Percentiles rank a stretch among this genome's conserved stretches.
Conservation (phyloP, 2,329 filamentous ascomycete genomes). For the Arthrobotrys pseudoclavata region DNA sequence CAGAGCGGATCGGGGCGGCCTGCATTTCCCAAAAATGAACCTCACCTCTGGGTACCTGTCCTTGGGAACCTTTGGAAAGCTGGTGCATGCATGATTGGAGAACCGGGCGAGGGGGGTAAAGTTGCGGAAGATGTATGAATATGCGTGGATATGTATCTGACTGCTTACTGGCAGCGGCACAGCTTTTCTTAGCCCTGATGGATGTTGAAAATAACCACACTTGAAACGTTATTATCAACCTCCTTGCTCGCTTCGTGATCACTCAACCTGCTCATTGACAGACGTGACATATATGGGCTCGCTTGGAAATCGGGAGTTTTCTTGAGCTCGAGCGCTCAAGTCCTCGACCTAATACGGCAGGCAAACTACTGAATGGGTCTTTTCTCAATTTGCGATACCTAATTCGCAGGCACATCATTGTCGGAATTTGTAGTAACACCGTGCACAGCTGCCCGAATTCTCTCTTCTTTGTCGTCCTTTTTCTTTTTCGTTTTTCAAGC, state of each 20-base stretch:
- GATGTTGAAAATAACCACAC: conserved; percentile 52
- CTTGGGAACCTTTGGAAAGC: conserved; percentile 53
- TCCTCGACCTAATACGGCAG: conserved; percentile 52
- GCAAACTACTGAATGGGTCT: conserved; percentile 23
- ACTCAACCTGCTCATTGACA: conserved; percentile 43
- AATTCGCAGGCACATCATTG: conserved; percentile 11
- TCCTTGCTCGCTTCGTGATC: conserved; percentile 54
- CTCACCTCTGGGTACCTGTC: conserved; percentile 57
- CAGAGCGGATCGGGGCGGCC: conserved; percentile 59
- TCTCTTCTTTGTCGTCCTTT: background rate
- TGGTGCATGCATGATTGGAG: conserved; percentile 49
- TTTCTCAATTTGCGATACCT: conserved; percentile 49
- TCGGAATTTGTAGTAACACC: conserved; percentile 47
- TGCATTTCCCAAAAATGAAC: conserved; percentile 60
- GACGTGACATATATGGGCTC: conserved; percentile 24
- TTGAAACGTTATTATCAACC: conserved; percentile 56
- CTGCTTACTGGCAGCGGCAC: conserved; percentile 50
- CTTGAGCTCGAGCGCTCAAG: conserved; percentile 39
- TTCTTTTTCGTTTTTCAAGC: background rate
- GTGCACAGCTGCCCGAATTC: conserved; percentile 43
- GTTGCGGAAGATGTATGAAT: conserved; percentile 13
- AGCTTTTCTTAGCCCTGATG: conserved; percentile 49
- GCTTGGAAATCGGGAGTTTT: conserved; percentile 25
- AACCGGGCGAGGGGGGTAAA: conserved; percentile 41
- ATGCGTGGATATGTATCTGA: conserved; percentile 36